phyloP scores from a whole-genome alignment of 352 stramenopile genomes.

The Aphanomyces invadans region DNA sequence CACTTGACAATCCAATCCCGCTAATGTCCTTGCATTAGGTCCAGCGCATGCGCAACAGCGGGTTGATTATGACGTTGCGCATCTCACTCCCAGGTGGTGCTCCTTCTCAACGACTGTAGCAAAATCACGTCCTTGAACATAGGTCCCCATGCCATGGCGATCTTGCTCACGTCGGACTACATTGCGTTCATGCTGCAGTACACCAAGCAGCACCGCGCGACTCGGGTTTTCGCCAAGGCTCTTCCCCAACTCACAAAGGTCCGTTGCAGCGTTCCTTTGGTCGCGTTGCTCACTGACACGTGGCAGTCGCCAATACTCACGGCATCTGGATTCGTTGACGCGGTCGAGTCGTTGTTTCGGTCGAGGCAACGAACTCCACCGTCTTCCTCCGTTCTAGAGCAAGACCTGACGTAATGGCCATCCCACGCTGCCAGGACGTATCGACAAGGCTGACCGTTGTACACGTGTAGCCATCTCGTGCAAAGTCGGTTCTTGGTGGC shows the following conservation, averaged over 20 bases:
- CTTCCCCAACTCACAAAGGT: neutral
- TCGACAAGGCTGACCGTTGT: neutral
- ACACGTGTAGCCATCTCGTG: slow-evolving; percentile 13
- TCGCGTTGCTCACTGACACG: neutral
- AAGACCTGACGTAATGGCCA: neutral
- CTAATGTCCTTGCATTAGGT: too few relatives aligned
- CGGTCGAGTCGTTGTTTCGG: neutral
- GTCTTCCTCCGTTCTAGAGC: neutral
- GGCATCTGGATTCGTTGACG: neutral
- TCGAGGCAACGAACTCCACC: neutral
- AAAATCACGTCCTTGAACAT: neutral
- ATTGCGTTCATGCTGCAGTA: slow-evolving; percentile 16
- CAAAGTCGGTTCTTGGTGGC: slow-evolving; percentile 10
- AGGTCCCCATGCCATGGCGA: slow-evolving; percentile 1
- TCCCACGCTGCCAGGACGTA: too few relatives aligned
- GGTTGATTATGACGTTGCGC: slow-evolving; percentile 2
- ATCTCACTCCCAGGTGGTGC: slow-evolving; percentile 14
- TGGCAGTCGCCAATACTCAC: neutral
- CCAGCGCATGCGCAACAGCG: slow-evolving; percentile 6
- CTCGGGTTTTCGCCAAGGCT: slow-evolving; percentile 17
- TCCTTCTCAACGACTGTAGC: neutral
- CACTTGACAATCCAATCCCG: too few relatives aligned
- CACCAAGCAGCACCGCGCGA: neutral
- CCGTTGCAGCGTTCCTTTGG: neutral
- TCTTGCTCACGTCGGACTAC: slow-evolving; percentile 16